Percentiles rank a stretch among this genome's conserved stretches.
Conservation (phyloP, 805 yeast genomes). For the Kuraishia piskuri region DNA sequence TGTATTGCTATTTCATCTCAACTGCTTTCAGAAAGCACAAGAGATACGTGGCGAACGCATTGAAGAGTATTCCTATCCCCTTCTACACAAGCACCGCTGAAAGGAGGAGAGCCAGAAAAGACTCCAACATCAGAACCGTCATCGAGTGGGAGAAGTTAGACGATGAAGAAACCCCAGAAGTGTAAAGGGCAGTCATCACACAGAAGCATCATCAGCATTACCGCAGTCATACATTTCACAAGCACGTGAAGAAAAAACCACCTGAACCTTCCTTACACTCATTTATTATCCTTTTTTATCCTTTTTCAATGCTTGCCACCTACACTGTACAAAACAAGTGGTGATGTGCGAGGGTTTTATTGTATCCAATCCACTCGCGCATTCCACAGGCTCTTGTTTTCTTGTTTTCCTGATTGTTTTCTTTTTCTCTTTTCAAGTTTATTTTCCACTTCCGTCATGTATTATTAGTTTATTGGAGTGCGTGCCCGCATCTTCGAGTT, state of each 20-base stretch:
- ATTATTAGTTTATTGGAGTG: not conserved
- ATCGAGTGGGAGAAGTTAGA: slow-evolving; percentile 6
- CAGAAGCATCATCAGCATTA: not conserved
- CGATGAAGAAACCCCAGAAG: not conserved
- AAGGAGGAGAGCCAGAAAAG: slow-evolving; percentile 40
- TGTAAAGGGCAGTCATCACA: not conserved
- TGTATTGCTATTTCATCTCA: slow-evolving; percentile 27
- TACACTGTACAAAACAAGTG: not conserved
- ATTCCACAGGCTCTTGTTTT: not conserved
- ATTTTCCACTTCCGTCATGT: not conserved
- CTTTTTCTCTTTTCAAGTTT: not conserved
- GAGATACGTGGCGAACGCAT: slow-evolving; percentile 13
- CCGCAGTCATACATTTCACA: not conserved
- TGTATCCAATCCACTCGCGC: not conserved
- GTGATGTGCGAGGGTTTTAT: not conserved
- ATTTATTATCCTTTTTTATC: not conserved
- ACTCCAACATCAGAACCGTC: slow-evolving; percentile 36
- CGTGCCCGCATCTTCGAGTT: not conserved
- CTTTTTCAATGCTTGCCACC: not conserved
- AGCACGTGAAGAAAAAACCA: not conserved
- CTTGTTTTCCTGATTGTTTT: not conserved
- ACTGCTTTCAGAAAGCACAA: slow-evolving; percentile 11
- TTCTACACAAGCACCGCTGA: slow-evolving; percentile 1
- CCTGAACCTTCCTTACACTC: too few species aligned
- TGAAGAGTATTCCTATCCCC: slow-evolving; percentile 12